Evolutionary conservation across 768 basidiomycete genomes (phyloP).

Genomic region (Tricholoma saponaceum): DNA sequence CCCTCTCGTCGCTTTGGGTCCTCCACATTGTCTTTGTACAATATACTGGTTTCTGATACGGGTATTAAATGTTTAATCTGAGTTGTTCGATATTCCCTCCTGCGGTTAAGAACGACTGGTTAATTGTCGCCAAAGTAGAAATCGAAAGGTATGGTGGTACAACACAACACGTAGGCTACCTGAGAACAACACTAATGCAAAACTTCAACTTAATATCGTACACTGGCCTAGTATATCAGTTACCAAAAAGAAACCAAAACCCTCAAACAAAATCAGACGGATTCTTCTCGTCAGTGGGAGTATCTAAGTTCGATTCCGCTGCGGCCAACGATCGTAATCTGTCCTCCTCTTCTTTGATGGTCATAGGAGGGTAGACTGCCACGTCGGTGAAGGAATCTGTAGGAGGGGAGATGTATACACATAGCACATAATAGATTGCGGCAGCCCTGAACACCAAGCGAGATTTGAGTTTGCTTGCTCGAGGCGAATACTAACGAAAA

Average conservation of each 20-base stretch:
- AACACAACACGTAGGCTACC: too few relatives aligned
- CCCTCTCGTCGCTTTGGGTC: too few relatives aligned
- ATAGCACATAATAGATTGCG: neutral
- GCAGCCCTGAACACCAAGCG: neutral
- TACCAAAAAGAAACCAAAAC: neutral
- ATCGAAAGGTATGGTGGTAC: too few relatives aligned
- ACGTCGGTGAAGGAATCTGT: neutral
- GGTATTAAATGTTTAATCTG: too few relatives aligned
- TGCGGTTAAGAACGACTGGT: too few relatives aligned
- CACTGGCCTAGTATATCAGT: neutral
- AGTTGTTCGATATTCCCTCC: too few relatives aligned
- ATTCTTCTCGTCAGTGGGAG: neutral
- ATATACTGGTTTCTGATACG: too few relatives aligned
- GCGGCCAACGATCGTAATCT: neutral
- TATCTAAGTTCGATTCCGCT: neutral
- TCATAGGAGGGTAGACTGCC: neutral
- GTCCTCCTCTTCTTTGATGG: neutral
- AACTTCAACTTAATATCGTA: neutral
- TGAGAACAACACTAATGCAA: neutral
- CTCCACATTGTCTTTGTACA: too few relatives aligned
- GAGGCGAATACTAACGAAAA: neutral
- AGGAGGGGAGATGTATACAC: neutral
- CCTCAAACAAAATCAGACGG: neutral
- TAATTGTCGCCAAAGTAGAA: too few relatives aligned
- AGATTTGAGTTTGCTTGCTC: neutral